Evolutionary conservation across 2,329 filamentous ascomycete genomes (phyloP).

Genomic region (Verticillium isaacii): DNA sequence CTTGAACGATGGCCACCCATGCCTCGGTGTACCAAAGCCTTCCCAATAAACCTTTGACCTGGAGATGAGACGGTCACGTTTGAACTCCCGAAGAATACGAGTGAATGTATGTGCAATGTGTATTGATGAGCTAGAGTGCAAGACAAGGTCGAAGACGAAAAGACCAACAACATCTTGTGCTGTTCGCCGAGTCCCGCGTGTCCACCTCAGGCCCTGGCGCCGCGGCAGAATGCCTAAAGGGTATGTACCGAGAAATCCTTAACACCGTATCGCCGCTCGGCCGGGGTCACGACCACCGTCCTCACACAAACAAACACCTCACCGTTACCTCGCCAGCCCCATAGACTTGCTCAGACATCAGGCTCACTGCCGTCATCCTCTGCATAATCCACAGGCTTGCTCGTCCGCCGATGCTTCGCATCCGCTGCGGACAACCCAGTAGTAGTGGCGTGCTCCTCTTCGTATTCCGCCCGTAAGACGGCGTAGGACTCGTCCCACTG

Average conservation of each 20-base stretch:
- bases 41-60: slow-evolving; percentile 34
- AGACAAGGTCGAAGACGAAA: not conserved
- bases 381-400: slow-evolving; percentile 30
- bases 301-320: not conserved
- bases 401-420: slow-evolving; percentile 28
- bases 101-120: not conserved
- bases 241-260: not conserved
- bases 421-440: slow-evolving; percentile 8
- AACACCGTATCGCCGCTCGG: not conserved
- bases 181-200: not conserved
- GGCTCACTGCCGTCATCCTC: slow-evolving; percentile 25
- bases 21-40: slow-evolving; percentile 48
- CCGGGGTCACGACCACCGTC: not conserved
- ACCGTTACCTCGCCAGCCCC: not conserved
- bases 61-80: slow-evolving; percentile 9
- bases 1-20: slow-evolving; percentile 20
- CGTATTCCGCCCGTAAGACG: slow-evolving; percentile 47
- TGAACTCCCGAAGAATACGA: not conserved
- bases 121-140: not conserved
- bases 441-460: slow-evolving; percentile 45
- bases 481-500: slow-evolving; percentile 69
- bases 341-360: slow-evolving; percentile 8
- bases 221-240: not conserved
- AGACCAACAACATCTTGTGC: not conserved
- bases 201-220: not conserved